Conservation (phyloP, 2,329 filamentous ascomycete genomes). For the Hymenoscyphus repandus region DNA sequence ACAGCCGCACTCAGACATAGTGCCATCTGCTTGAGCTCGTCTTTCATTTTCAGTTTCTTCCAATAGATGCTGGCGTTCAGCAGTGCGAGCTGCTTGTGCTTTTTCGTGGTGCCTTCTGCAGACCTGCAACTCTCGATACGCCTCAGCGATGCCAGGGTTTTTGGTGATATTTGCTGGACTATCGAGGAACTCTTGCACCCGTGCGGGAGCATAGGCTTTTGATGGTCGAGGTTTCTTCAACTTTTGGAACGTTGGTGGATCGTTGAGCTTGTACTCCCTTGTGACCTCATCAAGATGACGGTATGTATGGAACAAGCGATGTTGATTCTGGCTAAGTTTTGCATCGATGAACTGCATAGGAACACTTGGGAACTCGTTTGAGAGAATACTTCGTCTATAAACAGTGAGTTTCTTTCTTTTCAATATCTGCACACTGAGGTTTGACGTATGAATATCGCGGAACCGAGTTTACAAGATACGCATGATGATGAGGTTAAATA, state of each 20-base stretch:
- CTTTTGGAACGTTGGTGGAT: conserved; percentile 32
- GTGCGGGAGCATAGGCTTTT: conserved; percentile 20
- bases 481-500: neutral
- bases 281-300: no score
- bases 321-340: conserved; percentile 28
- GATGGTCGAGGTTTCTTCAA: conserved; percentile 29
- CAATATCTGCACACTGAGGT: no score
- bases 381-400: conserved; percentile 22
- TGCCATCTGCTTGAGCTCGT: conserved; percentile 42
- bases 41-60: conserved; percentile 39
- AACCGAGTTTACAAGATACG: neutral
- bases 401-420: no score
- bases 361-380: conserved; percentile 33
- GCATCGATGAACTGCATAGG: conserved; percentile 34
- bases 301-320: conserved; percentile 6
- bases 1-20: conserved; percentile 63
- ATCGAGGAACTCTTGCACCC: neutral
- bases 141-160: conserved; percentile 12
- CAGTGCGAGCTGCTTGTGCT: conserved; percentile 32
- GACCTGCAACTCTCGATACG: conserved; percentile 36
- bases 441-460: no score
- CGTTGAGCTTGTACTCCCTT: conserved; percentile 22
- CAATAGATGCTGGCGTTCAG: conserved; percentile 35
- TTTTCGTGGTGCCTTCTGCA: conserved; percentile 31
- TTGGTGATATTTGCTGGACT: conserved; percentile 9